These are phyloP conservation scores for Hygrophoropsis aurantiaca DNA, from an alignment of 768 basidiomycete species.

Conservation along the genomic window DNA sequence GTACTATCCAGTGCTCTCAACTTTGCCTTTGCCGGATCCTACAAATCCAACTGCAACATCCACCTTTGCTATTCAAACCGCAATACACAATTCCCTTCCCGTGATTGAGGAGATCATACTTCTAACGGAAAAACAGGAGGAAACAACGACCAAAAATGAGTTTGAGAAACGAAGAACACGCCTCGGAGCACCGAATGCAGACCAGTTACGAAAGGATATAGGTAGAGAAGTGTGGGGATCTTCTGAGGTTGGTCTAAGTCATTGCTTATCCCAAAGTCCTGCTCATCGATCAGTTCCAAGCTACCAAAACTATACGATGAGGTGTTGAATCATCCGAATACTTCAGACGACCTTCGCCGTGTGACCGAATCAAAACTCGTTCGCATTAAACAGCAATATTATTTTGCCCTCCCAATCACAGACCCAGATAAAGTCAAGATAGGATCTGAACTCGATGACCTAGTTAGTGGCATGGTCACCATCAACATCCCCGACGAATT, in stretches of 20 bases:
- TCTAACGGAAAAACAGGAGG: slow-evolving; percentile 65
- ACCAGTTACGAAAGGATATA: slow-evolving; percentile 61
- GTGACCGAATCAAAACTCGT: slow-evolving; percentile 75
- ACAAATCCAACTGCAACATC: slow-evolving; percentile 69
- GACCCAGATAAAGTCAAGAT: slow-evolving; percentile 44
- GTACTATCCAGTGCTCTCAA: slow-evolving; percentile 58
- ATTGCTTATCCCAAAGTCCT: not conserved
- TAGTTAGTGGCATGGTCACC: slow-evolving; percentile 75
- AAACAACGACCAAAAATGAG: slow-evolving; percentile 56
- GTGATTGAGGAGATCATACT: slow-evolving; percentile 70
- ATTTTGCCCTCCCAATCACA: slow-evolving; percentile 57
- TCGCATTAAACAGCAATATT: slow-evolving; percentile 56
- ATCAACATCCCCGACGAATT: slow-evolving; percentile 75
- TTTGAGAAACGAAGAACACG: slow-evolving; percentile 77
- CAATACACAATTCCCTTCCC: slow-evolving; percentile 69
- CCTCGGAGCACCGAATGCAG: slow-evolving; percentile 63
- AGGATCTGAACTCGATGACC: slow-evolving; percentile 63
- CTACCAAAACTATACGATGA: slow-evolving; percentile 74
- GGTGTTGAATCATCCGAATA: slow-evolving; percentile 77
- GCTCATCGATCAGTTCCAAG: slow-evolving; percentile 34
- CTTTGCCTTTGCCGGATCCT: slow-evolving; percentile 72
- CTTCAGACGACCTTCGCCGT: slow-evolving; percentile 78
- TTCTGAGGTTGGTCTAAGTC: slow-evolving; percentile 51
- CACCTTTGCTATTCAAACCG: slow-evolving; percentile 54
- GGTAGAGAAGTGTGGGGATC: slow-evolving; percentile 59